A percentile compares a stretch with the other conserved stretches of the same genome.
Conservation (phyloP, 2,329 filamentous ascomycete genomes). For the Mollisiaceae sp. region DNA sequence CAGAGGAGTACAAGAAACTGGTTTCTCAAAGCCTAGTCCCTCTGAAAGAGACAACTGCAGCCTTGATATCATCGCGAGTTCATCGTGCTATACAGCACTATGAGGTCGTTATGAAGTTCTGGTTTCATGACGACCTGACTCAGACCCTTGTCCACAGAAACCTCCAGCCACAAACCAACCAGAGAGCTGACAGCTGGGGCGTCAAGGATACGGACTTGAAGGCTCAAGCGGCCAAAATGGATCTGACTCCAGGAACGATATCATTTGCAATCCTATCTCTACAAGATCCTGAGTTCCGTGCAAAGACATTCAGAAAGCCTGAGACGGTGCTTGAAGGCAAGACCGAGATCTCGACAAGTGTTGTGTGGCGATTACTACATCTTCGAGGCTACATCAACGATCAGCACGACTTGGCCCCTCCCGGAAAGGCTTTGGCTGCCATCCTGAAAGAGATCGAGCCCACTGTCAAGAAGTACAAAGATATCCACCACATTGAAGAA, state of each 20-base stretch:
- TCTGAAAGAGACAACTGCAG: slow-evolving; percentile 76
- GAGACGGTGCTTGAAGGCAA: slow-evolving; percentile 56
- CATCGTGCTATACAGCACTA: slow-evolving; percentile 85
- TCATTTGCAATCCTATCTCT: slow-evolving; percentile 70
- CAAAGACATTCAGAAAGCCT: slow-evolving; percentile 60
- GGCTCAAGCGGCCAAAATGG: slow-evolving; percentile 49
- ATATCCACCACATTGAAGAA: slow-evolving; percentile 67
- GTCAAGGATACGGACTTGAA: slow-evolving; percentile 62
- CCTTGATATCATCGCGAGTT: slow-evolving; percentile 78
- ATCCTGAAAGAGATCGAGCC: slow-evolving; percentile 68
- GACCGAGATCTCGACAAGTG: slow-evolving; percentile 73
- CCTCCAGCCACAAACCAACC: slow-evolving; percentile 54
- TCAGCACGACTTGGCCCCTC: slow-evolving; percentile 78
- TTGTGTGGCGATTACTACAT: slow-evolving; percentile 88
- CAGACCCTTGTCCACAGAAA: slow-evolving; percentile 70
- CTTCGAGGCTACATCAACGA: slow-evolving; percentile 84
- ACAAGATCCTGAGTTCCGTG: slow-evolving; percentile 70
- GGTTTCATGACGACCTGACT: slow-evolving; percentile 77
- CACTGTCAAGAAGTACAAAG: slow-evolving; percentile 48
- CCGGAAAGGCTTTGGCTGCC: slow-evolving; percentile 80
- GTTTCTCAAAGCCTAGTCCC: slow-evolving; percentile 76
- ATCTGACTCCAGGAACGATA: slow-evolving; percentile 51
- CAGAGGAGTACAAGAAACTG: slow-evolving; percentile 80
- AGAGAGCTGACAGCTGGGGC: slow-evolving; percentile 68
- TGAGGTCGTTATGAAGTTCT: slow-evolving; percentile 77